phyloP scores from a whole-genome alignment of 2,329 filamentous ascomycete genomes.

The Fonsecaea pugnacius region DNA sequence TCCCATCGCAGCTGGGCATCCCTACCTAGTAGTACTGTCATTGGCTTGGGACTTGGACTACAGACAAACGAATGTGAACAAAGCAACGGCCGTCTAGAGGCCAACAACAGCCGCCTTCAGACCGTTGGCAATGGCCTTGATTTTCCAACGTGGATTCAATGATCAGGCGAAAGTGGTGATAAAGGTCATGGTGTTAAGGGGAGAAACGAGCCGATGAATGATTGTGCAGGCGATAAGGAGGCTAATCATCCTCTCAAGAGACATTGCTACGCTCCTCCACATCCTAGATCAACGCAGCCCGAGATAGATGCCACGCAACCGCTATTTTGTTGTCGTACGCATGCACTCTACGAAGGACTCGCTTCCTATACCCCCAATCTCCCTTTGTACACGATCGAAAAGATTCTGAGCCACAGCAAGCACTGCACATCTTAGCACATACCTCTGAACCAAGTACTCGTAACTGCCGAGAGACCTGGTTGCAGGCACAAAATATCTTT shows the following conservation, averaged over 20 bases:
- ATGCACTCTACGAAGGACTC: neutral
- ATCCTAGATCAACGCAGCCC: neutral
- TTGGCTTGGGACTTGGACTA: conserved; percentile 18
- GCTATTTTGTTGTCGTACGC: neutral
- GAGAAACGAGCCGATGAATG: neutral
- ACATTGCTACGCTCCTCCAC: neutral
- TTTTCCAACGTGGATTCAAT: neutral
- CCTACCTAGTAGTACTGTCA: conserved; percentile 4
- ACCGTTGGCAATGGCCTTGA: conserved; percentile 9
- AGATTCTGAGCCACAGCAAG: neutral
- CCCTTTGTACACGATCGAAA: neutral
- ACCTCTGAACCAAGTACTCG: neutral
- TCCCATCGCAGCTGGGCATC: neutral
- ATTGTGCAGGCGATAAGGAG: conserved; percentile 19
- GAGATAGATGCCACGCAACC: conserved; percentile 12
- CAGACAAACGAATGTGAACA: conserved; percentile 18
- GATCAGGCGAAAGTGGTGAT: conserved; percentile 1
- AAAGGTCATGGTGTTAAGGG: neutral
- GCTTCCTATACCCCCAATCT: neutral
- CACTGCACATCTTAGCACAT: neutral
- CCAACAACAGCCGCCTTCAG: conserved; percentile 5
- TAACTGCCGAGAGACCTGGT: neutral
- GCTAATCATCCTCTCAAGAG: conserved; percentile 15
- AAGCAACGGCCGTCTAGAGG: conserved; percentile 3
- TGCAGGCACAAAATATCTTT: neutral